These are phyloP conservation scores for Gillenia trifoliata DNA, from an alignment of 306 rosid genomes.

Conservation along the genomic window DNA sequence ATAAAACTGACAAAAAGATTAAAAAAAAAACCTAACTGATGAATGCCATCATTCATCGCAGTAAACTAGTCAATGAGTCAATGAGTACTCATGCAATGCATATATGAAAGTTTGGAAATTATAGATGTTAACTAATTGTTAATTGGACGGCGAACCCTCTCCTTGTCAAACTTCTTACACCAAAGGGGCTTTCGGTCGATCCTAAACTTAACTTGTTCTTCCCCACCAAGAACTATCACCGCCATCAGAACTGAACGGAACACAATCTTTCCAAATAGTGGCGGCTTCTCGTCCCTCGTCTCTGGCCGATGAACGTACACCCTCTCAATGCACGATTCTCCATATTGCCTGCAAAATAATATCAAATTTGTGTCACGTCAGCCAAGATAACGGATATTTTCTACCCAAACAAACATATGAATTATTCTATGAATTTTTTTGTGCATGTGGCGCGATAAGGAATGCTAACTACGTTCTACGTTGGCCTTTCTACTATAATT, in stretches of 20 bases:
- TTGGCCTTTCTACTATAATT: too few species aligned
- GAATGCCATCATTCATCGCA: too few species aligned
- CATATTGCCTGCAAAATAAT: conserved; percentile 20
- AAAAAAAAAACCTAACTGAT: too few species aligned
- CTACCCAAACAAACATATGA: too few species aligned
- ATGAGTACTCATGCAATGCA: too few species aligned
- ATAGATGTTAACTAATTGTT: too few species aligned
- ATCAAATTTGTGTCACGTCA: not conserved
- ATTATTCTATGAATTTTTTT: too few species aligned
- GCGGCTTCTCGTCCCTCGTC: not conserved
- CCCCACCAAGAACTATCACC: conserved; percentile 5
- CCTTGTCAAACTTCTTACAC: conserved; percentile 32
- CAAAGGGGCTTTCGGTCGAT: conserved; percentile 27
- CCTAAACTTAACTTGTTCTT: conserved; percentile 3
- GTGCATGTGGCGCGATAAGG: too few species aligned
- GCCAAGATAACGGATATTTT: not conserved
- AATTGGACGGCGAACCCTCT: not conserved
- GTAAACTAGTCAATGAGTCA: too few species aligned
- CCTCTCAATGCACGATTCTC: conserved; percentile 34
- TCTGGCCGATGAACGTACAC: conserved; percentile 9
- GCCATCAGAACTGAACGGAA: conserved; percentile 16
- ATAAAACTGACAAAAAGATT: too few species aligned
- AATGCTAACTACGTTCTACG: too few species aligned
- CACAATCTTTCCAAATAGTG: conserved; percentile 35
- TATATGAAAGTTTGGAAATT: not conserved